These are phyloP conservation scores for Voacanga thouarsii DNA, from an alignment of 257 asterid species.

Conservation along the genomic window DNA sequence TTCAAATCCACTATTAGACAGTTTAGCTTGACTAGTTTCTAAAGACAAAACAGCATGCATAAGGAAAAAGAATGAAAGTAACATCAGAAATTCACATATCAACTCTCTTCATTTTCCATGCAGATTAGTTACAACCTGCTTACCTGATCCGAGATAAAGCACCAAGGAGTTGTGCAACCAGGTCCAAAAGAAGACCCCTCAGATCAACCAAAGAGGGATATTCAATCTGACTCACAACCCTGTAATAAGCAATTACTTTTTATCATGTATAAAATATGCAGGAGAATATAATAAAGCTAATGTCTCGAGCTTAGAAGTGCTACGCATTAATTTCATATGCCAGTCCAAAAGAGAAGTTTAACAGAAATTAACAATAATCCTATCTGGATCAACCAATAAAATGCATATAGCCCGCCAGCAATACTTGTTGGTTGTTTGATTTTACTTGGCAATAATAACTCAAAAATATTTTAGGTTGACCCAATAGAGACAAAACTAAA, in stretches of 20 bases:
- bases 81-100: too few relatives aligned
- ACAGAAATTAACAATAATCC: background rate
- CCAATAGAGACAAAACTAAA: background rate
- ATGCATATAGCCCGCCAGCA: background rate
- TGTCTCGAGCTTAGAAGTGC: background rate
- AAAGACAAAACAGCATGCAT: background rate
- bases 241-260: constrained; percentile 34
- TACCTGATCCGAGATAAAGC: constrained; percentile 96
- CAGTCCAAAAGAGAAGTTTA: background rate
- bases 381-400: background rate
- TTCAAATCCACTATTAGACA: background rate
- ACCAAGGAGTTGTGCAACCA: constrained; percentile 99
- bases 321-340: constrained; percentile 1
- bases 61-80: background rate
- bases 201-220: constrained; percentile 98
- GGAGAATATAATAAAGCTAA: background rate
- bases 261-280: background rate
- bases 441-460: background rate
- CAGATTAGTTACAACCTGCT: constrained; percentile 2
- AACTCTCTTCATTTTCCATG: background rate
- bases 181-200: constrained; percentile 97
- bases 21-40: background rate
- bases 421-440: background rate
- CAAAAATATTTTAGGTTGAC: background rate
- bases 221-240: constrained; percentile 98